phyloP scores from a whole-genome alignment of 306 rosid species.

The Senna siamea region DNA sequence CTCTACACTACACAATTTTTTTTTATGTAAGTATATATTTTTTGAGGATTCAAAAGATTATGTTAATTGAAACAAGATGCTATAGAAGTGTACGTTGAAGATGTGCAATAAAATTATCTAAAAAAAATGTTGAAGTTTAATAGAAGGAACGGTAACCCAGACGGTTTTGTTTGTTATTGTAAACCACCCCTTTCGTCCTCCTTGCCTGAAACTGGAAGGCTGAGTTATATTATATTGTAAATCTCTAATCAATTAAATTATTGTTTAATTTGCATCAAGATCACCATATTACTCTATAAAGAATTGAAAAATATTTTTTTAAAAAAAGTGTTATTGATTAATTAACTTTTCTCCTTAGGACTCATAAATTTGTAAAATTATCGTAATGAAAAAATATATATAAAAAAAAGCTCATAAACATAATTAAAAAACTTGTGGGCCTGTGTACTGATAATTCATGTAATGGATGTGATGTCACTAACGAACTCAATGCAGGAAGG shows the following conservation, averaged over 20 bases:
- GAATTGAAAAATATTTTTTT: too few relatives aligned
- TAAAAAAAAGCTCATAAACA: too few relatives aligned
- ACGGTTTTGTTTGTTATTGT: slow-evolving; percentile 32
- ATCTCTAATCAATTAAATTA: slow-evolving; percentile 22
- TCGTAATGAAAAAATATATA: too few relatives aligned
- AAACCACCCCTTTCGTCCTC: slow-evolving; percentile 33
- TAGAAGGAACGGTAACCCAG: neutral
- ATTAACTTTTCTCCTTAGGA: too few relatives aligned
- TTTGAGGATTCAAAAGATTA: slow-evolving; percentile 22
- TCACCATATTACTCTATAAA: too few relatives aligned
- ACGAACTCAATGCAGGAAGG: too few relatives aligned
- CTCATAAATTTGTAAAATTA: too few relatives aligned
- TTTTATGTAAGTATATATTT: slow-evolving; percentile 16
- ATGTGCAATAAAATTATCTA: slow-evolving; percentile 44
- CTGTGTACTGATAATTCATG: too few relatives aligned
- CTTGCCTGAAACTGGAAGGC: slow-evolving; percentile 47
- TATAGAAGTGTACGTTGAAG: slow-evolving; percentile 16
- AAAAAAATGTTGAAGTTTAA: slow-evolving; percentile 35
- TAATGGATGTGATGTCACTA: too few relatives aligned
- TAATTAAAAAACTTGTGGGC: too few relatives aligned
- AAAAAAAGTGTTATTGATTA: too few relatives aligned
- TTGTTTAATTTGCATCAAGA: neutral
- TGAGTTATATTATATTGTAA: slow-evolving; percentile 48
- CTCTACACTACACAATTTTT: slow-evolving; percentile 28
- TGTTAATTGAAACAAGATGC: slow-evolving; percentile 19